phyloP scores from a whole-genome alignment of 345 rosid species.

The Kandelia obovata region DNA sequence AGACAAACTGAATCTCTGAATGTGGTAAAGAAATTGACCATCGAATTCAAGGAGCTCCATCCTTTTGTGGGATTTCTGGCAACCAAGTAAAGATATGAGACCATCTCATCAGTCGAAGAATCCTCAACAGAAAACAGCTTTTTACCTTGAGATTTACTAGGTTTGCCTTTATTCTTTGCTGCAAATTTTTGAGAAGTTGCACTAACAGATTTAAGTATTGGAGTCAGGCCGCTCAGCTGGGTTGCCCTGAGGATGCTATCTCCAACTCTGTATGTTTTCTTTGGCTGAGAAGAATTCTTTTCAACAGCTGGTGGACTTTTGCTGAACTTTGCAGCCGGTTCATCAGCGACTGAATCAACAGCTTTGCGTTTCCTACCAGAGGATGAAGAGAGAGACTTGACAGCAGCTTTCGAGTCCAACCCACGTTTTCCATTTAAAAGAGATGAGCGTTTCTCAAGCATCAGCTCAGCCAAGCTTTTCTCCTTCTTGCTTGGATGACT shows the following conservation, averaged over 20 bases:
- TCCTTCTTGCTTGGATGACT: constrained; percentile 37
- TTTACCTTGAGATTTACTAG: constrained; percentile 25
- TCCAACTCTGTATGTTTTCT: constrained; percentile 39
- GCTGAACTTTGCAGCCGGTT: constrained; percentile 23
- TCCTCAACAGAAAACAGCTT: constrained; percentile 18
- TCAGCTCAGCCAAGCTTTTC: constrained; percentile 53
- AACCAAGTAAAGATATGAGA: constrained; percentile 32
- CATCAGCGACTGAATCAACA: constrained; percentile 27
- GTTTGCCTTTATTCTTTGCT: constrained; percentile 8
- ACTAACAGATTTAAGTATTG: constrained; percentile 20
- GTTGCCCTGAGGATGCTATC: constrained; percentile 37
- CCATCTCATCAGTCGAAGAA: constrained; percentile 34
- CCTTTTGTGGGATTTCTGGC: constrained; percentile 38
- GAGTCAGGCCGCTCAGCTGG: constrained; percentile 20
- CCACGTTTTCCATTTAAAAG: constrained; percentile 23
- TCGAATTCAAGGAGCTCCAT: constrained; percentile 13
- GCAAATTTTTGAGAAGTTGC: background rate
- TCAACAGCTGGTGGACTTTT: constrained; percentile 23
- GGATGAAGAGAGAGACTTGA: constrained; percentile 20
- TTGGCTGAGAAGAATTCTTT: constrained; percentile 26
- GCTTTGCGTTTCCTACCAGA: constrained; percentile 41
- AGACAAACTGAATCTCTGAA: constrained; percentile 38
- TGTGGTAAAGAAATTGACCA: constrained; percentile 35
- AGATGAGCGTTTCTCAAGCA: constrained; percentile 41
- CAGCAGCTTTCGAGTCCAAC: constrained; percentile 22